phyloP scores from a whole-genome alignment of 768 basidiomycete species.

The Lactarius indigo region DNA sequence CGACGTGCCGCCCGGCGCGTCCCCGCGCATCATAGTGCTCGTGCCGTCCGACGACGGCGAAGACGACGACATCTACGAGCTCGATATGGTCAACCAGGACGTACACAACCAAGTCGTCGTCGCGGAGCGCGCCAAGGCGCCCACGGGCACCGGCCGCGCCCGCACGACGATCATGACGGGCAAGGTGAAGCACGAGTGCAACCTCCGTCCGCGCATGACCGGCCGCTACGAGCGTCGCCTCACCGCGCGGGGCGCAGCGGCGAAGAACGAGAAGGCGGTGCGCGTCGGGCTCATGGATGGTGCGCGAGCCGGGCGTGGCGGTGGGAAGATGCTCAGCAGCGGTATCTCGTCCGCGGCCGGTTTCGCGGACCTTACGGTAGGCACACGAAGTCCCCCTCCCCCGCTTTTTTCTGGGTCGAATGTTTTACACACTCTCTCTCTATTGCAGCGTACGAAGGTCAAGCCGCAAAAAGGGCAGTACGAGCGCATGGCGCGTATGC shows the following conservation, averaged over 20 bases:
- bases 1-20: conserved; percentile 37
- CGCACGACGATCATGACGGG: conserved; percentile 78
- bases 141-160: conserved; percentile 47
- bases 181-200: conserved; percentile 78
- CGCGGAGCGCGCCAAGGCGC: conserved; percentile 75
- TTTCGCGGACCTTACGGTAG: conserved; percentile 65
- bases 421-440: not conserved
- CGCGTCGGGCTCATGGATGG: conserved; percentile 76
- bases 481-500: conserved; percentile 91
- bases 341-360: conserved; percentile 60
- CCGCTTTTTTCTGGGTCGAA: no score
- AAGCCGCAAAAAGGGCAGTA: conserved; percentile 67
- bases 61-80: conserved; percentile 66
- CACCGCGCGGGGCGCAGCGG: conserved; percentile 59
- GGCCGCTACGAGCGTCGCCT: conserved; percentile 69
- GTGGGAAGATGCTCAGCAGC: conserved; percentile 74
- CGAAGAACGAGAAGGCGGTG: conserved; percentile 64
- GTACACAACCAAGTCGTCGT: conserved; percentile 86
- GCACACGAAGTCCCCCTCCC: conserved; percentile 30
- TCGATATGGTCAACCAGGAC: conserved; percentile 82
- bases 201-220: conserved; percentile 63
- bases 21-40: conserved; percentile 62
- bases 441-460: conserved; percentile 46
- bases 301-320: conserved; percentile 64
- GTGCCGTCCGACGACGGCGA: conserved; percentile 55